A percentile compares a stretch with the other conserved stretches of the same genome.
phyloP scores from a whole-genome alignment of 2,329 filamentous ascomycete genomes.

The Claviceps sp. region DNA sequence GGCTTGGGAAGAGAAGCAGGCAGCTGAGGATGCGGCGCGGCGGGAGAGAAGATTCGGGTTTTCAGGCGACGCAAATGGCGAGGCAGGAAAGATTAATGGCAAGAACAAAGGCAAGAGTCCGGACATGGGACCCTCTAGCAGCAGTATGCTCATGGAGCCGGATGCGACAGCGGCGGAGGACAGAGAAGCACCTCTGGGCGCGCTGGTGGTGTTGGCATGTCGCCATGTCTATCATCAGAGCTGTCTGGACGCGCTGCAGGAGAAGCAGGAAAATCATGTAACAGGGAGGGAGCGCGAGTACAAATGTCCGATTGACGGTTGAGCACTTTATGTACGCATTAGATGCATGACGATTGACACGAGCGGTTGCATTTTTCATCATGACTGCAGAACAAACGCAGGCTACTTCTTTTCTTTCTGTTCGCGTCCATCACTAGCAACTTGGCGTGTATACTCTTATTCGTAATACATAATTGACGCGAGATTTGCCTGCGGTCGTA shows the following conservation, averaged over 20 bases:
- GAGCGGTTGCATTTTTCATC: background rate
- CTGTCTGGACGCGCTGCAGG: slow-evolving; percentile 54
- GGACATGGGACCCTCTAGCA: slow-evolving; percentile 27
- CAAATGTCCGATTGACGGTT: slow-evolving; percentile 45
- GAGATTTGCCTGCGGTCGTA: no score
- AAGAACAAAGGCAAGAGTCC: slow-evolving; percentile 32
- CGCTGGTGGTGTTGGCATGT: slow-evolving; percentile 55
- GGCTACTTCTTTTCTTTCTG: background rate
- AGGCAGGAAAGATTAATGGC: slow-evolving; percentile 16
- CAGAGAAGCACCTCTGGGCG: slow-evolving; percentile 42
- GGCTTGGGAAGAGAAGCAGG: slow-evolving; percentile 59
- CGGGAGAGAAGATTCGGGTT: slow-evolving; percentile 27
- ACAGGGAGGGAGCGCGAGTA: slow-evolving; percentile 36
- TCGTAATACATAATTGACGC: no score
- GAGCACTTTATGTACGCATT: slow-evolving; percentile 8
- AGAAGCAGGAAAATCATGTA: slow-evolving; percentile 35
- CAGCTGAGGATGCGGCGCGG: slow-evolving; percentile 31
- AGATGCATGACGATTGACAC: slow-evolving; percentile 2
- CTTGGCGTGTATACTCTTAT: no score
- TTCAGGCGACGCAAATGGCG: slow-evolving; percentile 25
- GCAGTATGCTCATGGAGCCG: slow-evolving; percentile 26
- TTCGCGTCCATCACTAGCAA: no score
- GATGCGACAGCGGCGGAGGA: slow-evolving; percentile 8
- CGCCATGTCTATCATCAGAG: slow-evolving; percentile 57
- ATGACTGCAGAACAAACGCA: background rate